Conservation (phyloP, 164 flowering plant species). For the Vitis rupestris region DNA sequence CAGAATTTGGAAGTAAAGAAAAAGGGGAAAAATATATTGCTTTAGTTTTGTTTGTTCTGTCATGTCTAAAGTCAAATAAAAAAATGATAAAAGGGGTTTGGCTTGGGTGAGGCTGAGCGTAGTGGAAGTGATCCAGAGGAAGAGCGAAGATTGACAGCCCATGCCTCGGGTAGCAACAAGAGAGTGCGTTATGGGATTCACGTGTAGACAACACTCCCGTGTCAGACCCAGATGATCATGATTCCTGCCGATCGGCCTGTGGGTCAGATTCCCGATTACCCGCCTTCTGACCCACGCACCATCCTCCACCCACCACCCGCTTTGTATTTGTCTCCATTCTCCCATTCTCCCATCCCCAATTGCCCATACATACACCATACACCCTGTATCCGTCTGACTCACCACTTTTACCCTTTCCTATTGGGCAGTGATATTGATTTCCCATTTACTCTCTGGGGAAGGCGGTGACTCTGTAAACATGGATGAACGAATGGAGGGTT, state of each 20-base stretch:
- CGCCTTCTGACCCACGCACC: background rate
- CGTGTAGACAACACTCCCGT: constrained; percentile 12
- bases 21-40: no score
- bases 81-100: background rate
- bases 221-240: background rate
- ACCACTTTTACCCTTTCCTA: no score
- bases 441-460: no score
- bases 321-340: background rate
- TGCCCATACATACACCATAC: no score
- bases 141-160: background rate
- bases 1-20: background rate
- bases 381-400: no score
- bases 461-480: no score
- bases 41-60: no score
- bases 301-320: no score
- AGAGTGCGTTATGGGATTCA: constrained; percentile 23
- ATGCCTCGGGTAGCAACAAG: constrained; percentile 12
- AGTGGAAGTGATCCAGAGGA: no score
- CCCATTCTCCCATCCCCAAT: background rate
- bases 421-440: no score
- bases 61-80: background rate
- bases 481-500: no score
- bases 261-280: constrained; percentile 1
- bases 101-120: background rate
- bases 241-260: background rate